Conservation (phyloP, 805 yeast species). For the Candida gorgasii region DNA sequence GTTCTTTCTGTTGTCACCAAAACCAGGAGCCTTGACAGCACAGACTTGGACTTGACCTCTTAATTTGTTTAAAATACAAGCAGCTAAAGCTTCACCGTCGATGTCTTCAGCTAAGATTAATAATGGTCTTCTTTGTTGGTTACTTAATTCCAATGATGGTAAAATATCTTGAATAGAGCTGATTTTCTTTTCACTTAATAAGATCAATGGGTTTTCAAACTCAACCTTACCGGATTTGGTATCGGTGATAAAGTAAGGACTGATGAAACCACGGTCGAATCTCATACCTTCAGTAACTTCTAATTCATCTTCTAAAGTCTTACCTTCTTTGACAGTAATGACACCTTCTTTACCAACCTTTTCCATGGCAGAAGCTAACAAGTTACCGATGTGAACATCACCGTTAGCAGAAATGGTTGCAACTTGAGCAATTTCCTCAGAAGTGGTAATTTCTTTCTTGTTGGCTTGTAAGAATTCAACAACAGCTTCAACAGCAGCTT, state of each 20-base stretch:
- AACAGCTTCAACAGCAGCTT: constrained; percentile 93
- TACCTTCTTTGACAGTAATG: constrained; percentile 95
- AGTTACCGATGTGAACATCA: constrained; percentile 85
- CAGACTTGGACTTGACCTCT: constrained; percentile 98
- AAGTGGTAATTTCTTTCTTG: constrained; percentile 90
- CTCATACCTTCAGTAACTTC: constrained; percentile 97
- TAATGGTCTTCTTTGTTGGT: constrained; percentile 90
- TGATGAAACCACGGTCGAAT: constrained; percentile 95
- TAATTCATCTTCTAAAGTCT: constrained; percentile 92
- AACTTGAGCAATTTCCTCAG: constrained; percentile 95
- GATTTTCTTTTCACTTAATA: constrained; percentile 88
- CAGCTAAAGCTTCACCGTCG: constrained; percentile 98
- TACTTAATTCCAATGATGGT: constrained; percentile 91
- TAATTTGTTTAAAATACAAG: constrained; percentile 93
- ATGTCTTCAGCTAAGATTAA: constrained; percentile 92
- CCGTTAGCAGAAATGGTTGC: constrained; percentile 98
- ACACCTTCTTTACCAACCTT: constrained; percentile 99
- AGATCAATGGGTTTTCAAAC: constrained; percentile 87
- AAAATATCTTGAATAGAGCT: constrained; percentile 86
- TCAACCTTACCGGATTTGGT: constrained; percentile 91
- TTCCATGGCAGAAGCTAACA: constrained; percentile 92
- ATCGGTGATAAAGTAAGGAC: constrained; percentile 95
- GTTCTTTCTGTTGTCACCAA: constrained; percentile 98
- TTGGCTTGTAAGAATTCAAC: constrained; percentile 78
- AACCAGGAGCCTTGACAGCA: constrained; percentile 98